Evolutionary conservation across 805 yeast genomes (phyloP).

Genomic region (Ogataea kodamae): DNA sequence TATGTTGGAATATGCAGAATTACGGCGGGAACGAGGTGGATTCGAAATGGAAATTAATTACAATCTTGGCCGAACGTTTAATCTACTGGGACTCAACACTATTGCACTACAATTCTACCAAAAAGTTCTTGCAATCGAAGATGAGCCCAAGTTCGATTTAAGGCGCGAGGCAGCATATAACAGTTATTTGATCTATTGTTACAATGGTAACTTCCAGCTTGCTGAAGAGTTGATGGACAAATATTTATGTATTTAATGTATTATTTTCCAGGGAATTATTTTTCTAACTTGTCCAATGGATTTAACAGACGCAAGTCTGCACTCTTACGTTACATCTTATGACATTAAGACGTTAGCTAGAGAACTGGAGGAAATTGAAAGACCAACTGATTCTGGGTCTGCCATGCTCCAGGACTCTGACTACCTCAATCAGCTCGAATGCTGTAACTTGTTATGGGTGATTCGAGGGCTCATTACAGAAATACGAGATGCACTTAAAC

Average conservation of each 20-base stretch:
- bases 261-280: background rate
- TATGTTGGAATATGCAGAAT: slow-evolving; percentile 63
- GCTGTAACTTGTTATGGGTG: slow-evolving; percentile 32
- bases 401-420: slow-evolving; percentile 17
- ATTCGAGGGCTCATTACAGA: slow-evolving; percentile 31
- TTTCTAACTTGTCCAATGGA: slow-evolving; percentile 5
- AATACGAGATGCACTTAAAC: slow-evolving; percentile 14
- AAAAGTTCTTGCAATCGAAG: slow-evolving; percentile 54
- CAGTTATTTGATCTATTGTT: slow-evolving; percentile 66
- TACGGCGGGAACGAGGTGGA: slow-evolving; percentile 29
- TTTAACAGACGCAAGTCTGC: slow-evolving; percentile 4
- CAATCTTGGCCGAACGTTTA: slow-evolving; percentile 82
- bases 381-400: background rate
- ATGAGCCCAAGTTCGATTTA: slow-evolving; percentile 46
- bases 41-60: slow-evolving; percentile 71
- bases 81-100: slow-evolving; percentile 71
- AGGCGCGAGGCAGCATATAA: slow-evolving; percentile 85
- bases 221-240: slow-evolving; percentile 64
- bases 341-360: slow-evolving; percentile 11
- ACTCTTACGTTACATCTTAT: slow-evolving; percentile 11
- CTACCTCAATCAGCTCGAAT: slow-evolving; percentile 26
- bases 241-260: slow-evolving; percentile 41
- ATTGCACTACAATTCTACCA: slow-evolving; percentile 75
- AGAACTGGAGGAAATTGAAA: slow-evolving; percentile 9
- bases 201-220: slow-evolving; percentile 65